These are phyloP conservation scores for Ascocoryne sarcoides DNA, from an alignment of 2,329 filamentous ascomycete genomes.

Conservation along the genomic window DNA sequence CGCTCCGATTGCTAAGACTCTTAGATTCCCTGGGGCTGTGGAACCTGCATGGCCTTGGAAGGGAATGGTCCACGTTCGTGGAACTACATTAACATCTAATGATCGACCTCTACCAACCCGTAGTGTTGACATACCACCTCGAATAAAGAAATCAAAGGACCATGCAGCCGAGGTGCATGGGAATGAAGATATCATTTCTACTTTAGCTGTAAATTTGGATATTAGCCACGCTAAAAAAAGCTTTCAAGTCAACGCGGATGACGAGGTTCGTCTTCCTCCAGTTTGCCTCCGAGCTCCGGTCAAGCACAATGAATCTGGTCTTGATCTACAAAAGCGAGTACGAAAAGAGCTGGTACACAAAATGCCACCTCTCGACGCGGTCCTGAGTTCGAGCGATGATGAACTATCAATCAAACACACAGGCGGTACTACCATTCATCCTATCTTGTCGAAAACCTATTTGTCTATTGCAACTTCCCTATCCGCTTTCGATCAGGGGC, in stretches of 20 bases:
- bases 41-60: slow-evolving; percentile 65
- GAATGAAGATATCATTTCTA: slow-evolving; percentile 23
- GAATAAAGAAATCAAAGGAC: slow-evolving; percentile 24
- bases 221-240: slow-evolving; percentile 12
- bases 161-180: slow-evolving; percentile 17
- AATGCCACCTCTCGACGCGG: slow-evolving; percentile 5
- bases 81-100: too few species aligned
- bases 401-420: slow-evolving; percentile 26
- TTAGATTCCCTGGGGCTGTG: slow-evolving; percentile 57
- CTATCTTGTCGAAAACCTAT: slow-evolving; percentile 52
- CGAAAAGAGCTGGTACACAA: slow-evolving; percentile 34
- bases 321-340: slow-evolving; percentile 42
- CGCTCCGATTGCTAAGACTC: slow-evolving; percentile 14
- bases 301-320: slow-evolving; percentile 50
- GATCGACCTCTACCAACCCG: too few species aligned
- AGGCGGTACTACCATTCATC: slow-evolving; percentile 34
- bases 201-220: slow-evolving; percentile 15
- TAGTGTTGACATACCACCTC: neutral
- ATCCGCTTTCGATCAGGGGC: slow-evolving; percentile 72
- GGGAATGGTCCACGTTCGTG: slow-evolving; percentile 56
- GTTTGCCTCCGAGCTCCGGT: slow-evolving; percentile 43
- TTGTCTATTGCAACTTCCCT: slow-evolving; percentile 49
- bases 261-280: slow-evolving; percentile 35
- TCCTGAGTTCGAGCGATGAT: slow-evolving; percentile 29
- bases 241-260: slow-evolving; percentile 20